Percentiles rank a stretch among this genome's conserved stretches.
phyloP scores from a whole-genome alignment of 441 rosid genomes.

The Metrosideros polymorpha region DNA sequence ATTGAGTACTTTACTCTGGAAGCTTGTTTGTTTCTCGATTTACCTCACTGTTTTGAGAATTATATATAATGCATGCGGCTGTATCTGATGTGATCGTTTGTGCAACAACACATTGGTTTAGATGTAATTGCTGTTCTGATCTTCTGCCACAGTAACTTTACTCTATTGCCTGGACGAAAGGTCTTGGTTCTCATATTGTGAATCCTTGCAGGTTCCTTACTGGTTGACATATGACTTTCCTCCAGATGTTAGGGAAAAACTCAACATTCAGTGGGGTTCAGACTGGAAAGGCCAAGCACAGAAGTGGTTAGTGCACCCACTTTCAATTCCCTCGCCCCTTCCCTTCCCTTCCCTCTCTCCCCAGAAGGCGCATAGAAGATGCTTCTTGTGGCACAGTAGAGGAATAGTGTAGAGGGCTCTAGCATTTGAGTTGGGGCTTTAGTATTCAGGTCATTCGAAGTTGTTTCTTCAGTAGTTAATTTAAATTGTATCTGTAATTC shows the following conservation, averaged over 20 bases:
- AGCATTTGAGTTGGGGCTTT: background rate
- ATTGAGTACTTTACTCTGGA: background rate
- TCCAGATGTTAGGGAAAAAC: slow-evolving; percentile 65
- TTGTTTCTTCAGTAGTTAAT: background rate
- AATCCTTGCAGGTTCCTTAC: slow-evolving; percentile 46
- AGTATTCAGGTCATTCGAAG: background rate
- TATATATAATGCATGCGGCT: background rate
- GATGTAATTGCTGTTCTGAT: background rate
- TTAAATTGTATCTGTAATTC: background rate
- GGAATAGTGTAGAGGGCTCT: background rate
- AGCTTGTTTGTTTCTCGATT: background rate
- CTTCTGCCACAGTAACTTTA: background rate
- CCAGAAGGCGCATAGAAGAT: background rate
- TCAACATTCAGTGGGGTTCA: slow-evolving; percentile 67
- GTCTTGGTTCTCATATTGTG: background rate
- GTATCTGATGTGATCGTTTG: background rate
- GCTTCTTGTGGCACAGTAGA: background rate
- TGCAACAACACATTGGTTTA: background rate
- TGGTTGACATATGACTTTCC: slow-evolving; percentile 94
- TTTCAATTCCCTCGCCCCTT: background rate
- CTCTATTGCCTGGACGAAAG: background rate
- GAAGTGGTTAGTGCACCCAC: slow-evolving; percentile 50
- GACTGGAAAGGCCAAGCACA: slow-evolving; percentile 98
- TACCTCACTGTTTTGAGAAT: background rate
- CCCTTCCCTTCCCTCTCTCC: background rate